Evolutionary conservation across 2,329 filamentous ascomycete genomes (phyloP).

Genomic region (Graphilbum fragrans): DNA sequence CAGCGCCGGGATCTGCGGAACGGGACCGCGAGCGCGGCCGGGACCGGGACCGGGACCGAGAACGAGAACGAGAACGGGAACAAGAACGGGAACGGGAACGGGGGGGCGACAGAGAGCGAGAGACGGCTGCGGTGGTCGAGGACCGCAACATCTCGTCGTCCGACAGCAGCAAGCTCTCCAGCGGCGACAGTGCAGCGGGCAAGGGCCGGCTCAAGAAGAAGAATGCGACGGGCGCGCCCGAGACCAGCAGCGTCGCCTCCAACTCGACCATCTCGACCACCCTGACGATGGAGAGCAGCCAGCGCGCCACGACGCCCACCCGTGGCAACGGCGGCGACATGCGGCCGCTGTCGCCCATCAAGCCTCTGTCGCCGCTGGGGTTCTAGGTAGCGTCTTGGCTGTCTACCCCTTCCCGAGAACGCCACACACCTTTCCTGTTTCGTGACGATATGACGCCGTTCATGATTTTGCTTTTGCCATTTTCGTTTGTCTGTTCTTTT

Average conservation of each 20-base stretch:
- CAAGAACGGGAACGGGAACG: slow-evolving; percentile 4
- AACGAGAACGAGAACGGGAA: slow-evolving; percentile 5
- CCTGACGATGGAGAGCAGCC: slow-evolving; percentile 30
- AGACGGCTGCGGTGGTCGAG: slow-evolving; percentile 17
- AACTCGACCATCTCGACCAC: slow-evolving; percentile 32
- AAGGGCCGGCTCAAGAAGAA: too few species aligned
- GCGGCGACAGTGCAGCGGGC: background rate
- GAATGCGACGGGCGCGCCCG: slow-evolving; percentile 9
- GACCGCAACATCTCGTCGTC: slow-evolving; percentile 53
- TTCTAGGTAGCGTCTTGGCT: slow-evolving; percentile 23
- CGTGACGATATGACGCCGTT: background rate
- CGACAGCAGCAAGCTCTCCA: slow-evolving; percentile 33
- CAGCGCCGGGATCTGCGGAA: too few species aligned
- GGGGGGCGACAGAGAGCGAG: slow-evolving; percentile 11
- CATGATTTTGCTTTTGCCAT: background rate
- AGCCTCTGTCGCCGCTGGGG: slow-evolving; percentile 51
- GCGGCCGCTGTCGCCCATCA: slow-evolving; percentile 51
- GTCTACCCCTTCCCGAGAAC: too few species aligned
- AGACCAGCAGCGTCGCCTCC: slow-evolving; percentile 31
- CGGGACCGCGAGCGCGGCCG: background rate
- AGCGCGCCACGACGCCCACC: slow-evolving; percentile 22
- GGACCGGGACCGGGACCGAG: background rate
- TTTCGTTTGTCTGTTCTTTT: too few species aligned
- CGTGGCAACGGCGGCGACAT: slow-evolving; percentile 27
- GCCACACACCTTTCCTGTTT: too few species aligned